Conservation (phyloP, 371 early-diverging fungal genomes). For the Umbelopsis sp. region DNA sequence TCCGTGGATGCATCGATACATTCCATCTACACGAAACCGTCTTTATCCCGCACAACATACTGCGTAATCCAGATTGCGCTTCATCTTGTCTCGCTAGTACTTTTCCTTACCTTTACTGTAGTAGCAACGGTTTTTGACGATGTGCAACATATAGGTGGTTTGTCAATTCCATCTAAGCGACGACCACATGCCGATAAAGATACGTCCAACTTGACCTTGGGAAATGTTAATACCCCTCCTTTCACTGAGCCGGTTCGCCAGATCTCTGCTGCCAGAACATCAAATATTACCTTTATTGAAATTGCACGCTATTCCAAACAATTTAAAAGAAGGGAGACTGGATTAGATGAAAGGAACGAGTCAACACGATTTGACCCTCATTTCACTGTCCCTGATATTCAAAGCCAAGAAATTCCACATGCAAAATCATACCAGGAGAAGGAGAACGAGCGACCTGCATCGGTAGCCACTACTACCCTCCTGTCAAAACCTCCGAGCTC, state of each 20-base stretch:
- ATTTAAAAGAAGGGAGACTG: not conserved
- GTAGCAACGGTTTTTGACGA: not conserved
- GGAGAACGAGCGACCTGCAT: constrained; percentile 11
- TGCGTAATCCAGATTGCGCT: not conserved
- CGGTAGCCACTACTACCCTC: constrained; percentile 1
- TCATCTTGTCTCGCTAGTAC: not conserved
- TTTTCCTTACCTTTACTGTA: not conserved
- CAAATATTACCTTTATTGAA: too few species aligned
- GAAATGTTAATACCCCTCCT: too few species aligned
- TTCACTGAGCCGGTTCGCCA: too few species aligned
- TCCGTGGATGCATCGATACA: not conserved
- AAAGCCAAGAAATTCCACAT: not conserved
- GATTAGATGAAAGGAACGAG: not conserved
- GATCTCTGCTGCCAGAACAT: too few species aligned
- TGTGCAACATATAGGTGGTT: not conserved
- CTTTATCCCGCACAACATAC: not conserved
- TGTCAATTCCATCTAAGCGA: not conserved
- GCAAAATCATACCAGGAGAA: constrained; percentile 3
- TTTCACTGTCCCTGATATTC: not conserved
- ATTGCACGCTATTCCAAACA: not conserved
- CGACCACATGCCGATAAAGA: too few species aligned
- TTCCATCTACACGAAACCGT: not conserved
- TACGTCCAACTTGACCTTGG: too few species aligned
- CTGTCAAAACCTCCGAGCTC: not conserved
- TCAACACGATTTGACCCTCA: not conserved